Conservation (phyloP, 352 stramenopile species). For the Globisporangium cederbergense region DNA sequence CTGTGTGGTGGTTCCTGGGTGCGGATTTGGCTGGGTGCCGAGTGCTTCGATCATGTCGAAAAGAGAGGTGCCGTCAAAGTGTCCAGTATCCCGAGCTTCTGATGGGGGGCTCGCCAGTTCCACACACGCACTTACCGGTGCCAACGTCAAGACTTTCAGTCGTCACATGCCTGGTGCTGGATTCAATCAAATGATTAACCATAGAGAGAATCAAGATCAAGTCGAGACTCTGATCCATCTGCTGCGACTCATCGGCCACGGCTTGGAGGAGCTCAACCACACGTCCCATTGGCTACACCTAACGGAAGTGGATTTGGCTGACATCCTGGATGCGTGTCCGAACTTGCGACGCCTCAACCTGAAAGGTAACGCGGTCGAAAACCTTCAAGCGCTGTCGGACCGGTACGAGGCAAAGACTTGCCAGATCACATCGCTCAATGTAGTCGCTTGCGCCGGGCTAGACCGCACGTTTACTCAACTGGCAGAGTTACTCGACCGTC, state of each 20-base stretch:
- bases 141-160: not conserved
- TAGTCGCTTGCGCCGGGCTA: not conserved
- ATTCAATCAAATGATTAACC: no score
- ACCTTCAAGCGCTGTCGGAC: not conserved
- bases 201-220: no score
- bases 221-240: not conserved
- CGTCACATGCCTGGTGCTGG: no score
- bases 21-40: slow-evolving; percentile 30
- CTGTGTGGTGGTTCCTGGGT: slow-evolving; percentile 34
- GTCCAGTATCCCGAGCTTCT: slow-evolving; percentile 8
- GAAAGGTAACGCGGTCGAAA: not conserved
- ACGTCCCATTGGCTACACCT: not conserved
- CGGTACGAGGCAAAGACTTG: not conserved
- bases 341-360: not conserved
- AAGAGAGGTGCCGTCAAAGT: slow-evolving; percentile 12
- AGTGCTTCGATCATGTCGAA: not conserved
- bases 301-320: not conserved
- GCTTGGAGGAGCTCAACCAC: not conserved
- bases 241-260: not conserved
- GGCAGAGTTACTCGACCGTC: not conserved
- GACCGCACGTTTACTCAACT: not conserved
- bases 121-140: not conserved
- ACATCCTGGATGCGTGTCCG: not conserved
- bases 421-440: not conserved
- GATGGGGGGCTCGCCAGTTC: slow-evolving; percentile 3